Percentiles rank a stretch among this genome's conserved stretches.
Conservation (phyloP, 257 asterid genomes). For the Solanum rostratum region DNA sequence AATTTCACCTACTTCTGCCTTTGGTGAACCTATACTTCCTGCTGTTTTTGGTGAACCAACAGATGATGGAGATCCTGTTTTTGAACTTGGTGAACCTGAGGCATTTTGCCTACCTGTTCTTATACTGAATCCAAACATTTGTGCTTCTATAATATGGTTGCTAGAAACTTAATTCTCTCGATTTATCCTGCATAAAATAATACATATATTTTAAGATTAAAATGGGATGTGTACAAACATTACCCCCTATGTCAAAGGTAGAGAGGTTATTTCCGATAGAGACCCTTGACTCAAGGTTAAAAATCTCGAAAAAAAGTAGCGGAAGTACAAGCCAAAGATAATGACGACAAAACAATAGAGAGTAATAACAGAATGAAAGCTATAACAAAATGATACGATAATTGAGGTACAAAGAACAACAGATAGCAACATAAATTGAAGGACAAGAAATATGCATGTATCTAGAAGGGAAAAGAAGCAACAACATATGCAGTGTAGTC, state of each 20-base stretch:
- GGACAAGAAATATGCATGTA: not conserved
- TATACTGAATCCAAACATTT: slow-evolving; percentile 34
- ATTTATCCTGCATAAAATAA: not conserved
- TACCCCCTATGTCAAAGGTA: not conserved
- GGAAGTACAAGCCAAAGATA: not conserved
- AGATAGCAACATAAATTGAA: not conserved
- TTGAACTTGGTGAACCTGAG: slow-evolving; percentile 30
- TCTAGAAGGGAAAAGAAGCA: not conserved
- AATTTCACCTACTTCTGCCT: slow-evolving; percentile 48
- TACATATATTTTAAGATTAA: not conserved
- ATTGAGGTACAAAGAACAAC: not conserved
- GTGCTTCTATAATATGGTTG: not conserved
- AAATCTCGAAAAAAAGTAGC: not conserved
- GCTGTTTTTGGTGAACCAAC: slow-evolving; percentile 23
- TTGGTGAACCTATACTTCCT: slow-evolving; percentile 21
- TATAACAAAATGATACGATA: not conserved
- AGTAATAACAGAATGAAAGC: not conserved
- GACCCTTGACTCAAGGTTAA: not conserved
- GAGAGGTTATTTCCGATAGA: not conserved
- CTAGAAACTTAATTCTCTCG: not conserved
- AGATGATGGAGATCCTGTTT: slow-evolving; percentile 11
- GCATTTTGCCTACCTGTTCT: slow-evolving; percentile 23
- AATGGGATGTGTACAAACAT: not conserved
- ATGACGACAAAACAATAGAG: not conserved
- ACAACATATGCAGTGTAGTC: no score